These are phyloP conservation scores for Lentinula raphanica DNA, from an alignment of 768 basidiomycete species.

Conservation along the genomic window DNA sequence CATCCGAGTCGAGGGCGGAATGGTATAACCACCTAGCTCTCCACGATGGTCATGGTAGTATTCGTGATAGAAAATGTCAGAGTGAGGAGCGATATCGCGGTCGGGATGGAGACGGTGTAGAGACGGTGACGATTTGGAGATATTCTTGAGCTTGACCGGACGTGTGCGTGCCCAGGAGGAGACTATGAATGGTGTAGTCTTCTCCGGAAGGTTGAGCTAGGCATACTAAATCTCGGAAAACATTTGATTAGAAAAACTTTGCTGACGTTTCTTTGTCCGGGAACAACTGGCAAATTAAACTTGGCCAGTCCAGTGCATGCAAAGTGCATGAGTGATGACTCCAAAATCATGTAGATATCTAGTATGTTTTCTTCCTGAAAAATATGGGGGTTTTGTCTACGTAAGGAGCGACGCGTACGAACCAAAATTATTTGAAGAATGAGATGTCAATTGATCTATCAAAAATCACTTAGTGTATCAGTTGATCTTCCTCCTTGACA, in stretches of 20 bases:
- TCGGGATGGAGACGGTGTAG: constrained; percentile 86
- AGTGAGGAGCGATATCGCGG: constrained; percentile 51
- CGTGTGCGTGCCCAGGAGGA: constrained; percentile 96
- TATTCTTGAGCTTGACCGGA: constrained; percentile 92
- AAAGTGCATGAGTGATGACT: too few relatives aligned
- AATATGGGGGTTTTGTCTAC: not conserved
- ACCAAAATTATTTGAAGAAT: constrained; percentile 55
- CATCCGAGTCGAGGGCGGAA: constrained; percentile 78
- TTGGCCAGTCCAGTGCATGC: constrained; percentile 97
- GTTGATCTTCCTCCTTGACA: constrained; percentile 82
- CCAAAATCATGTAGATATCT: constrained; percentile 97
- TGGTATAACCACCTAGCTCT: constrained; percentile 86
- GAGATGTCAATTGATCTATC: constrained; percentile 13
- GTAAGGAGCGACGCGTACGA: constrained; percentile 9
- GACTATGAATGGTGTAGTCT: constrained; percentile 90
- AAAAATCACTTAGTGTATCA: constrained; percentile 73
- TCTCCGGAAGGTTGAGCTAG: constrained; percentile 61
- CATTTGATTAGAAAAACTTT: too few relatives aligned
- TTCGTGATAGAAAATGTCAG: constrained; percentile 71
- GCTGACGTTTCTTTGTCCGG: constrained; percentile 97
- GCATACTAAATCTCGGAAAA: too few relatives aligned
- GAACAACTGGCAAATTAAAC: constrained; percentile 97
- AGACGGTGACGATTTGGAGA: constrained; percentile 91
- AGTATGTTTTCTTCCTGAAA: constrained; percentile 89
- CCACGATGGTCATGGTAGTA: constrained; percentile 91